Evolutionary conservation across 2,329 filamentous ascomycete species (phyloP), one percentile per base, ranked within the genome.

Genomic region (Orbilia oligospora): DNA sequence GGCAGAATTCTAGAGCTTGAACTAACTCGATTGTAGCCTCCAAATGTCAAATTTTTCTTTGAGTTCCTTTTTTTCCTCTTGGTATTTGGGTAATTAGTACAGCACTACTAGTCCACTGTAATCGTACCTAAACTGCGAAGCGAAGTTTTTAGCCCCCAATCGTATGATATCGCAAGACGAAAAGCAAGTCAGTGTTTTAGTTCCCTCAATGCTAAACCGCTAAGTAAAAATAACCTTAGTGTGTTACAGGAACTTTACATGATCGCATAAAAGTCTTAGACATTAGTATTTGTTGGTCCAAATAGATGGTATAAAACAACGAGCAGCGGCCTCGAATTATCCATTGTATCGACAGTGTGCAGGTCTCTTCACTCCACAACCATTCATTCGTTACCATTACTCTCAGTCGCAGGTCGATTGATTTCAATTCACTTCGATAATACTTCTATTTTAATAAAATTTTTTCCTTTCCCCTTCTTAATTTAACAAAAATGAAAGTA

Each of bases 351-450:
- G 30, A 58, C 18, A 58, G 36, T 22, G 53, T 58, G 53, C 53
- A 36, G 18, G 53, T 38, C 53, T 14, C 53, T 38, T 58, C 44
- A 20, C 16, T 10, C 38, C 44, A 20, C 16, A 20, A 8, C 30
- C n/a, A 58, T 38, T 22, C 53, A 58, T 20, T 58, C 53, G 53
- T 58, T 58, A 58, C 30, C 18, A 5, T 58, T 58, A 58, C 56
- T 24, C 33, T 41, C 56, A 61, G 36, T 61, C 56, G 56, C 56
- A 16, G 56, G 56, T 44, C 56, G 56, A 61, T 44, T 61, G 36
- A 44, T 41, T 58, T 41, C 56, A 8, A 44, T 61, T 61, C 56
- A 1, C 36, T 27, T 30, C 36, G 6, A 61, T 18, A 24, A 44
- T 24, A 61, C 20, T n/a, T 27, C 56, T 0, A 30, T 41, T 22